These are phyloP conservation scores for Phytopythium helicoides DNA, from an alignment of 352 stramenopile genomes.

Conservation along the genomic window DNA sequence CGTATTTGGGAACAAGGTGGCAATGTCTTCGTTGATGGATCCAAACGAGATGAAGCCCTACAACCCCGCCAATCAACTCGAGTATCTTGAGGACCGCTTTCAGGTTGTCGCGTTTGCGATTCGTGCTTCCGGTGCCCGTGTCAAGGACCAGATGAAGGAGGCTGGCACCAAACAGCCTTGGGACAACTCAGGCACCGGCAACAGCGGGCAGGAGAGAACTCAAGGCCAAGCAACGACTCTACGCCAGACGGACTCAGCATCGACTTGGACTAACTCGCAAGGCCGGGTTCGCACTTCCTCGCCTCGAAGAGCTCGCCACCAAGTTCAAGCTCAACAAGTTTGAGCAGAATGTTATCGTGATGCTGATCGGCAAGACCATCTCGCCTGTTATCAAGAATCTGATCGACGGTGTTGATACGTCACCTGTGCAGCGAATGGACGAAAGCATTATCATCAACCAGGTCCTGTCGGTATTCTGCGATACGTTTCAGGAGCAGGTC, in stretches of 20 bases:
- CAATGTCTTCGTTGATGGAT: constrained; percentile 41
- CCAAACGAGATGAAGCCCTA: constrained; percentile 77
- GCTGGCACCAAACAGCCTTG: constrained; percentile 79
- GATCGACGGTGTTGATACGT: constrained; percentile 82
- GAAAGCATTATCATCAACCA: constrained; percentile 90
- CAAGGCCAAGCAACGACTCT: constrained; percentile 84
- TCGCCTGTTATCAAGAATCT: constrained; percentile 88
- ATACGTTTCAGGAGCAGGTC: constrained; percentile 88
- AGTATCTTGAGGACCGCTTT: constrained; percentile 88
- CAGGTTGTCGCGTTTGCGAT: constrained; percentile 88
- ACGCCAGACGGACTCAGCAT: constrained; percentile 64
- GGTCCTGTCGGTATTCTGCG: constrained; percentile 85
- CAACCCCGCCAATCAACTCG: constrained; percentile 77
- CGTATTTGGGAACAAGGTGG: constrained; percentile 8
- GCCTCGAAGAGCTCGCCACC: constrained; percentile 66
- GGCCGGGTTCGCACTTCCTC: constrained; percentile 55
- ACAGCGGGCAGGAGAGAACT: constrained; percentile 72
- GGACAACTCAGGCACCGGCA: constrained; percentile 60
- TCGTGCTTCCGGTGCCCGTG: constrained; percentile 69
- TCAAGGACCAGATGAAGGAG: constrained; percentile 91
- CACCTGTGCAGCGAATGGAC: constrained; percentile 85
- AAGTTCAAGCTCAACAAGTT: constrained; percentile 87
- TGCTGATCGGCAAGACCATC: constrained; percentile 90
- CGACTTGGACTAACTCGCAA: constrained; percentile 63
- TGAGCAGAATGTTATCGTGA: constrained; percentile 89